Evolutionary conservation across 2,329 filamentous ascomycete species (phyloP).

Genomic region (Helminthosporium solani): DNA sequence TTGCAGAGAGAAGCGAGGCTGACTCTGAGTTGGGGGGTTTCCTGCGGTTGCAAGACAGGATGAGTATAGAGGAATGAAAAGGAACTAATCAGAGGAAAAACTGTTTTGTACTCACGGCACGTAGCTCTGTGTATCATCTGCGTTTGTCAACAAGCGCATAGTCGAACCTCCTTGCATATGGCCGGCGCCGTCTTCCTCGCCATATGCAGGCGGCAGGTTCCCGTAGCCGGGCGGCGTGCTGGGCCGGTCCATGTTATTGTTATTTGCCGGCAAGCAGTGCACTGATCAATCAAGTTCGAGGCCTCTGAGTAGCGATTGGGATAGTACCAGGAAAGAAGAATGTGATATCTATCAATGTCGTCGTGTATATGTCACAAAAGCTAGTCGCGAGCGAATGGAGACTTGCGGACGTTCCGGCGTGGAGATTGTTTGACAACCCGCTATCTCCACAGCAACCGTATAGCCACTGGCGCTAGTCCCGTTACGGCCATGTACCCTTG

Average conservation of each 20-base stretch:
- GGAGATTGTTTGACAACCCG: background rate
- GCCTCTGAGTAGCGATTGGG: background rate
- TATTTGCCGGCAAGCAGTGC: background rate
- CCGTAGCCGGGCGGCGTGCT: constrained; percentile 35
- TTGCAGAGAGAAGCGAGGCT: constrained; percentile 36
- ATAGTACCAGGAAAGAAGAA: background rate
- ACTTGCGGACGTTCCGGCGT: background rate
- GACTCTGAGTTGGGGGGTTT: constrained; percentile 31
- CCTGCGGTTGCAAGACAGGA: constrained; percentile 22
- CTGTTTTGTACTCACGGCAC: constrained; percentile 44
- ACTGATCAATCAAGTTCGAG: background rate
- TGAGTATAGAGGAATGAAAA: constrained; percentile 21
- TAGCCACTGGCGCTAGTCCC: background rate
- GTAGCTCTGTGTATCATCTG: constrained; percentile 45
- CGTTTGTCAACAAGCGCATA: constrained; percentile 53
- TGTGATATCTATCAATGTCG: background rate
- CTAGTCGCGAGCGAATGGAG: background rate
- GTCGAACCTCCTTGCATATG: constrained; percentile 45
- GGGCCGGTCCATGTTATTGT: constrained; percentile 31
- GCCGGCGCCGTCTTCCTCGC: constrained; percentile 42
- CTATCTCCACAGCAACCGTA: constrained; percentile 1
- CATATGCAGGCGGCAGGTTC: constrained; percentile 50
- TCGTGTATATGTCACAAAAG: background rate
- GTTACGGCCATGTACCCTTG: too few species aligned
- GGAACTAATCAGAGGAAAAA: constrained; percentile 10